Evolutionary conservation across 768 basidiomycete genomes (phyloP), one percentile per base, ranked within the genome.

Genomic region (Asterophora lycoperdoides): DNA sequence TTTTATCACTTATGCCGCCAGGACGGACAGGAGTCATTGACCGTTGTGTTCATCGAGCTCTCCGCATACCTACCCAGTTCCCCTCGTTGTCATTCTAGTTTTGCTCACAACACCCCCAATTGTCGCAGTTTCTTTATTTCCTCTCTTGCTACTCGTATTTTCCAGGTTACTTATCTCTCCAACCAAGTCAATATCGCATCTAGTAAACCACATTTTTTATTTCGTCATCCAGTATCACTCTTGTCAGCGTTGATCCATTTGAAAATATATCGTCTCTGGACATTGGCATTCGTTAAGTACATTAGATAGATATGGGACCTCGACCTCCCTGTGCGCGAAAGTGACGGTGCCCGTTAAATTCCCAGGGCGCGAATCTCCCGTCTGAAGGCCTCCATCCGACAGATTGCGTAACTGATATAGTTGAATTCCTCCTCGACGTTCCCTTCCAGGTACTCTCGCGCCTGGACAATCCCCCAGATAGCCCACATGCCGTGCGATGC

Each of bases 391-490:
- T 74, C 66, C 75, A 88, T 78, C 30, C 87, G 80, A 63, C 79
- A 78, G 53, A 68, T 71, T 14, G 93, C 84, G 63, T 96, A 97
- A 9, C 75, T 74, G 53, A 97, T 66, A 66, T 97, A 96, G 67
- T 98, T 89, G 63, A 96, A 98, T 56, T 93, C 95, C 56, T 81
- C 76, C 32, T 66, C 70, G 38, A 75, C 77, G 34, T 74, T 71
- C 14, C 68, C 75, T 57, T 84, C 78, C 6, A 91, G 54, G 56
- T 84, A 79, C 56, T 91, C 89, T 54, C 80, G 79, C 5, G 90
- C 92, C 66, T 95, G 93, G 4, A 98, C 82, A 54, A 98, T 75
- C 7, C 89, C 93, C 96, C 96, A 99, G 37, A 97, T 70, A 6
- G 89, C 83, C 93, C 95, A 98, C 78, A 87, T 84, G 10, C 80